Evolutionary conservation across 208 protist species (phyloP).

Genomic region (Phytomonas francai): DNA sequence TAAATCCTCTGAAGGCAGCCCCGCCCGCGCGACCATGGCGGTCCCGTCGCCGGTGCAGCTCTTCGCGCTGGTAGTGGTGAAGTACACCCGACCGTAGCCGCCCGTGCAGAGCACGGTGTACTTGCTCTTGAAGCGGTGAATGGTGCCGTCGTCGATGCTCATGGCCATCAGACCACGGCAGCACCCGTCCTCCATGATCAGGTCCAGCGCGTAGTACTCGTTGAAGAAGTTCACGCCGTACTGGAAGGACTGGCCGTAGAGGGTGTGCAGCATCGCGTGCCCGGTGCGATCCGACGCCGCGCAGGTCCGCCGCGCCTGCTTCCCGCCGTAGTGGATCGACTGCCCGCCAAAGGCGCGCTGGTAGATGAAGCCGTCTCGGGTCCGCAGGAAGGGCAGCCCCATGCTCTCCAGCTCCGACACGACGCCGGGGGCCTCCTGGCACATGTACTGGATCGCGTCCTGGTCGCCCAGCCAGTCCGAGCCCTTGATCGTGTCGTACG

Average conservation of each 20-base stretch:
- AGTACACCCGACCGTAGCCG: slow-evolving; percentile 96
- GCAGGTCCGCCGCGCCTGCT: slow-evolving; percentile 95
- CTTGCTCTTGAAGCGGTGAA: slow-evolving; percentile 96
- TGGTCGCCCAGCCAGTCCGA: slow-evolving; percentile 98
- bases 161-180: slow-evolving; percentile 96
- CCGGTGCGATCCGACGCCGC: slow-evolving; percentile 98
- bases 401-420: slow-evolving; percentile 96
- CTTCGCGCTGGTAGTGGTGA: slow-evolving; percentile 97
- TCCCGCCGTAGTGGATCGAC: slow-evolving; percentile 96
- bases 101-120: slow-evolving; percentile 97
- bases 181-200: slow-evolving; percentile 97
- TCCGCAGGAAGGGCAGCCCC: slow-evolving; percentile 98
- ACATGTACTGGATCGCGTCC: slow-evolving; percentile 99
- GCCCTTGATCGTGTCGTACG: slow-evolving; percentile 99
- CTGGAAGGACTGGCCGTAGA: slow-evolving; percentile 96
- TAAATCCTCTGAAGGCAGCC: slow-evolving; percentile 96
- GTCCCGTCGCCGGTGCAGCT: slow-evolving; percentile 99
- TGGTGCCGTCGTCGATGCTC: slow-evolving; percentile 96
- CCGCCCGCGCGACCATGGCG: slow-evolving; percentile 97
- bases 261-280: slow-evolving; percentile 98
- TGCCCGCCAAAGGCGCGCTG: slow-evolving; percentile 99
- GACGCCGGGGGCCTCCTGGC: slow-evolving; percentile 92
- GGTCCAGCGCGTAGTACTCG: slow-evolving; percentile 98
- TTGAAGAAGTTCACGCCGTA: slow-evolving; percentile 98
- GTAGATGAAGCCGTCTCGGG: slow-evolving; percentile 98